phyloP scores from a whole-genome alignment of 768 basidiomycete species.

The Lanmaoa rubissima region DNA sequence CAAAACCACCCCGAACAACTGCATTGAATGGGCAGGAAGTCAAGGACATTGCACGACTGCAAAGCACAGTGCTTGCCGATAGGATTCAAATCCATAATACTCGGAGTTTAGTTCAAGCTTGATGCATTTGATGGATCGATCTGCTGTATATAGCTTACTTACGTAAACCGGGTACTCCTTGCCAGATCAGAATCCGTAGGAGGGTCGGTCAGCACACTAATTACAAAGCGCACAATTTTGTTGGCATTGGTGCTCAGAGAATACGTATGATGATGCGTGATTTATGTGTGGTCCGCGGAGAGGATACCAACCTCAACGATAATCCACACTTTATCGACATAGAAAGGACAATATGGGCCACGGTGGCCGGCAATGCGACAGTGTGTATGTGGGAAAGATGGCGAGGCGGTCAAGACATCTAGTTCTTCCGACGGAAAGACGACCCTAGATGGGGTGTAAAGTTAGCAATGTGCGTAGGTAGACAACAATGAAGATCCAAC shows the following conservation, averaged over 20 bases:
- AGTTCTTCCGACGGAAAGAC: conserved; percentile 98
- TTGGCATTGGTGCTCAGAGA: conserved; percentile 2
- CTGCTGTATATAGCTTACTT: conserved; percentile 6
- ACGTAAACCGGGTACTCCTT: neutral
- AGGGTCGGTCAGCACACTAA: neutral
- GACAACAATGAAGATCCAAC: conserved; percentile 46
- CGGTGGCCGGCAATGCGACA: conserved; percentile 3
- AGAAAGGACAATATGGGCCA: neutral
- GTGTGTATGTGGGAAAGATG: neutral
- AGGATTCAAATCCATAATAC: conserved; percentile 42
- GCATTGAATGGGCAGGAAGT: conserved; percentile 79
- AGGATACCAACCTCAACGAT: conserved; percentile 10
- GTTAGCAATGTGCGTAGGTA: conserved; percentile 4
- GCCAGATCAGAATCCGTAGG: too few species aligned
- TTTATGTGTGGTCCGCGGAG: conserved; percentile 2
- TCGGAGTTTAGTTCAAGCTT: neutral
- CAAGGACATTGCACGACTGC: conserved; percentile 55
- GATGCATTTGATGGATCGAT: too few species aligned
- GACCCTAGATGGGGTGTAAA: conserved; percentile 57
- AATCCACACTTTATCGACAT: conserved; percentile 16
- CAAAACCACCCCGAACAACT: conserved; percentile 61
- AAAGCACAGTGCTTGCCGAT: conserved; percentile 69
- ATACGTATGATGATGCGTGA: conserved; percentile 10
- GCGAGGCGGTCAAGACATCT: conserved; percentile 19
- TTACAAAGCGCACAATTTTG: neutral